A percentile compares a stretch with the other conserved stretches of the same genome.
Evolutionary conservation across 306 rosid genomes (phyloP).

Genomic region (Heteromeles arbutifolia): DNA sequence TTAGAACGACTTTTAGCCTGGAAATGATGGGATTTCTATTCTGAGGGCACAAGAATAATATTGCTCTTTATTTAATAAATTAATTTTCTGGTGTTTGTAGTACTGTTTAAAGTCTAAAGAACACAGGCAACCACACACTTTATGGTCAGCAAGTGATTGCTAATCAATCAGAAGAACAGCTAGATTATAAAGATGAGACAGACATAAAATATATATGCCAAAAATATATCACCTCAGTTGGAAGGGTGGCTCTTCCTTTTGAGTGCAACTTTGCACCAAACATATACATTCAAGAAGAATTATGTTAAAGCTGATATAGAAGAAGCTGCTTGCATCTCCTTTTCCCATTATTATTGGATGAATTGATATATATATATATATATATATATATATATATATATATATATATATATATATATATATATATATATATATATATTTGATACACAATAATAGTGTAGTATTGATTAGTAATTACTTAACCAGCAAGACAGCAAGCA

Average conservation of each 20-base stretch:
- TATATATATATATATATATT: no score
- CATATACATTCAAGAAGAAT: not conserved
- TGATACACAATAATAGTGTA: not conserved
- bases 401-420: no score
- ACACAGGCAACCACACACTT: no score
- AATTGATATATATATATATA: not conserved
- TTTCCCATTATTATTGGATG: not conserved
- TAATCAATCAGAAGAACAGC: no score
- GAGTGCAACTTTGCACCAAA: slow-evolving; percentile 18
- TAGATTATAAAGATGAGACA: not conserved
- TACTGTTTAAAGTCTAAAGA: no score
- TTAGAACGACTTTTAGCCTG: no score
- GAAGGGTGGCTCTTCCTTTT: not conserved
- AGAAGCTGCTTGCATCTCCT: not conserved
- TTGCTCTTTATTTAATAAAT: no score
- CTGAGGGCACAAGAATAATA: no score
- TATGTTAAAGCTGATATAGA: not conserved
- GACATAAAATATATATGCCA: not conserved
- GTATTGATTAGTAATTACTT: not conserved
- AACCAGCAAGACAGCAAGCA: not conserved
- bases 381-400: no score
- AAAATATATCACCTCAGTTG: not conserved
- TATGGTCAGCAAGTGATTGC: no score
- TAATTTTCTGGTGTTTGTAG: no score
- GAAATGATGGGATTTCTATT: no score